Conservation (phyloP, 169 alveolate genomes). For the Plasmodium chabaudi region DNA sequence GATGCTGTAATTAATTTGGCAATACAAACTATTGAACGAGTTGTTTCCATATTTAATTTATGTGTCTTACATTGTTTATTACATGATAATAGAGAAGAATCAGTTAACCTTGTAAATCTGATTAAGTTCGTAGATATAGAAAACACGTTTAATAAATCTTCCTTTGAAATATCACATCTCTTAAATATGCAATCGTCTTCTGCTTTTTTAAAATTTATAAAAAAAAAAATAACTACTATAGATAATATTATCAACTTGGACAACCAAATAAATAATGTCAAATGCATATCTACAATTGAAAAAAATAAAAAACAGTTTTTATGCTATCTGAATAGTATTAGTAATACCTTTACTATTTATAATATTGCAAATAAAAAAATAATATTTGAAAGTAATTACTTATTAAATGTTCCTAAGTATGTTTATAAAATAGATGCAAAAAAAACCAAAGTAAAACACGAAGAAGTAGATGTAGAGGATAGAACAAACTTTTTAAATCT, state of each 20-base stretch:
- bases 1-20: background rate
- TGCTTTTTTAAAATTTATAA: conserved; percentile 4
- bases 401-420: conserved; percentile 37
- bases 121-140: background rate
- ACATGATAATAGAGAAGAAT: background rate
- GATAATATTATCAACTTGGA: conserved; percentile 3
- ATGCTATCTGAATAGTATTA: background rate
- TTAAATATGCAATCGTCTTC: background rate
- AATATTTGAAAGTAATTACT: conserved; percentile 17
- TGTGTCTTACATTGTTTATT: conserved; percentile 21
- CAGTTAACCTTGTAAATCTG: conserved; percentile 11
- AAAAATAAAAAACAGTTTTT: background rate
- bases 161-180: background rate
- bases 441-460: background rate
- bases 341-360: conserved; percentile 15
- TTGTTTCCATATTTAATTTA: conserved; percentile 8
- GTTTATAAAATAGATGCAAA: conserved; percentile 1
- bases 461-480: background rate
- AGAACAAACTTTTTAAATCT: background rate
- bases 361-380: conserved; percentile 2
- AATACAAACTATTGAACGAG: background rate
- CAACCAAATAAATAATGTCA: conserved; percentile 5
- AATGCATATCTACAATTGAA: conserved; percentile 21
- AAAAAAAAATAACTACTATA: background rate
- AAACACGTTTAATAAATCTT: background rate